Evolutionary conservation across 1,284 basidiomycete species (phyloP).

Genomic region (Boletus smithii): DNA sequence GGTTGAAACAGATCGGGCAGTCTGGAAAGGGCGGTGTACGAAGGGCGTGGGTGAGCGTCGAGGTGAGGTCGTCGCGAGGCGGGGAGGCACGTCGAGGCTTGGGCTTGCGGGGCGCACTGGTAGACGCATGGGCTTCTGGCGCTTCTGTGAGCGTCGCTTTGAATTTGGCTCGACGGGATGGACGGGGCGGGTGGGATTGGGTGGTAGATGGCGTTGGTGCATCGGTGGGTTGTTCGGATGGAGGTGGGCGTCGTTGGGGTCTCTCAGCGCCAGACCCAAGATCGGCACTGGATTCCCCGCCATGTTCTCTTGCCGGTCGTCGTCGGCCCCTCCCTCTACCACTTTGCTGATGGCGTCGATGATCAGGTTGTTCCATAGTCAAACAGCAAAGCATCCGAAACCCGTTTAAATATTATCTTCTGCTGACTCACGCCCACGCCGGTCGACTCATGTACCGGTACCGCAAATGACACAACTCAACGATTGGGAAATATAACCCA

Average conservation of each 20-base stretch:
- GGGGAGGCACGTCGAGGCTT: slow-evolving; percentile 8
- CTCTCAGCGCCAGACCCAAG: no score
- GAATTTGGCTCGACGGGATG: slow-evolving; percentile 26
- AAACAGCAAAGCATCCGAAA: neutral
- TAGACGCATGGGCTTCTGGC: neutral
- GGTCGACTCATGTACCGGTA: neutral
- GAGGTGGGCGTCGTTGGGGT: slow-evolving; percentile 5
- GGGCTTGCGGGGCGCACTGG: slow-evolving; percentile 4
- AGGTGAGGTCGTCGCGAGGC: slow-evolving; percentile 59
- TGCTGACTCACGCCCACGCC: neutral
- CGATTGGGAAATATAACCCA: slow-evolving; percentile 27
- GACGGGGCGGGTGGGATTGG: slow-evolving; percentile 9
- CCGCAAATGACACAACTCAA: slow-evolving; percentile 8
- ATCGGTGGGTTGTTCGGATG: neutral
- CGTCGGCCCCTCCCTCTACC: no score
- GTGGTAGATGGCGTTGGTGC: slow-evolving; percentile 1
- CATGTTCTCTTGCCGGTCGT: no score
- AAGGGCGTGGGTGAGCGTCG: slow-evolving; percentile 59
- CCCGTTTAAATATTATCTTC: no score
- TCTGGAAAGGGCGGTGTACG: slow-evolving; percentile 69
- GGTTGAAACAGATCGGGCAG: slow-evolving; percentile 76
- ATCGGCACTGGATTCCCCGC: no score
- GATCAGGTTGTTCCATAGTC: slow-evolving; percentile 13
- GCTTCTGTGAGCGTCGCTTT: slow-evolving; percentile 26
- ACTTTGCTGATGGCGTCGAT: no score